Evolutionary conservation across 768 basidiomycete species (phyloP).

Genomic region (Tylopilus sp.): DNA sequence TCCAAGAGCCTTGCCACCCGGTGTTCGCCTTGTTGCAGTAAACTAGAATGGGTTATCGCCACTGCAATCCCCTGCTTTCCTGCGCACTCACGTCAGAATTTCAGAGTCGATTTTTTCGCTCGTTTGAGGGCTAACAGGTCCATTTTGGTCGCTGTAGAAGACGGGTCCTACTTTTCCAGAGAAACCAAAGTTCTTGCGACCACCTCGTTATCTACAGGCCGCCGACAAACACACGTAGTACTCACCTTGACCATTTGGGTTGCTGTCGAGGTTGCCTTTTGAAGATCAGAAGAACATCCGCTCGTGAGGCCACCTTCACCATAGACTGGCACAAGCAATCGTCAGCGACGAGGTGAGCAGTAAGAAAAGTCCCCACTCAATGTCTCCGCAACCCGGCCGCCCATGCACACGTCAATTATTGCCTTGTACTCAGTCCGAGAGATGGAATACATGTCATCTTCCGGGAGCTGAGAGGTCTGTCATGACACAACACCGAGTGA

Average conservation of each 20-base stretch:
- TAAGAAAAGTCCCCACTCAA: slow-evolving; percentile 49
- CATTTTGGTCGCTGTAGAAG: slow-evolving; percentile 70
- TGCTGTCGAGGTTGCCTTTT: slow-evolving; percentile 75
- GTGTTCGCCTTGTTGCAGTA: slow-evolving; percentile 68
- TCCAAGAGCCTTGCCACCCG: slow-evolving; percentile 65
- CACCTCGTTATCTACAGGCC: not conserved
- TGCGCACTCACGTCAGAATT: slow-evolving; percentile 62
- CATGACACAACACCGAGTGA: slow-evolving; percentile 8
- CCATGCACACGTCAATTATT: slow-evolving; percentile 88
- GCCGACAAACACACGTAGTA: not conserved
- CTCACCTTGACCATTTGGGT: slow-evolving; percentile 86
- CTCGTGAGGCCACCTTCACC: slow-evolving; percentile 86
- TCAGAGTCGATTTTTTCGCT: slow-evolving; percentile 87
- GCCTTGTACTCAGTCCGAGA: slow-evolving; percentile 74
- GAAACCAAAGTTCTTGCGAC: slow-evolving; percentile 69
- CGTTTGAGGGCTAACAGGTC: slow-evolving; percentile 67
- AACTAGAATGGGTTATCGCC: slow-evolving; percentile 27
- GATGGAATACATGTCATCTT: slow-evolving; percentile 70
- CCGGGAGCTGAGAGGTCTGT: slow-evolving; percentile 75
- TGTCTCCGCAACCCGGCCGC: slow-evolving; percentile 94
- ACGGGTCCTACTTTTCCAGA: slow-evolving; percentile 80
- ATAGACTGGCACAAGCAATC: slow-evolving; percentile 53
- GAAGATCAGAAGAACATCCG: slow-evolving; percentile 88
- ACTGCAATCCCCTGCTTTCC: not conserved
- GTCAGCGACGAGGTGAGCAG: slow-evolving; percentile 1